Evolutionary conservation across 2,329 filamentous ascomycete genomes (phyloP).

Genomic region (Macrophomina pseudophaseolina): DNA sequence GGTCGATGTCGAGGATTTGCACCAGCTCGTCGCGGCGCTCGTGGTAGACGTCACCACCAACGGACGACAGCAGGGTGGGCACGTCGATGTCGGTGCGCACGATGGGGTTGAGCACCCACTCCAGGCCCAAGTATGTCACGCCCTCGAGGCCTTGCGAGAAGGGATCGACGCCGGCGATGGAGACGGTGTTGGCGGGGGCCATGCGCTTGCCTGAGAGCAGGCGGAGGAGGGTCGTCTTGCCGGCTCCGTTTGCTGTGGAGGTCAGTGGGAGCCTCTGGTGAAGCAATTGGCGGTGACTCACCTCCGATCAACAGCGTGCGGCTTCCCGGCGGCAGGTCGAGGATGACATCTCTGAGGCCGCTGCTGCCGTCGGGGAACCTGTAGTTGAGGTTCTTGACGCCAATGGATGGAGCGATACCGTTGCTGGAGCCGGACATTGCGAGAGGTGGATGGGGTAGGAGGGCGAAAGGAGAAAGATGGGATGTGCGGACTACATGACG

Average conservation of each 20-base stretch:
- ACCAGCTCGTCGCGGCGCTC: slow-evolving; percentile 86
- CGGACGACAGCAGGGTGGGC: slow-evolving; percentile 77
- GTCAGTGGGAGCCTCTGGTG: background rate
- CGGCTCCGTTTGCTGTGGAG: slow-evolving; percentile 80
- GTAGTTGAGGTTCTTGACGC: slow-evolving; percentile 80
- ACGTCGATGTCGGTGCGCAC: slow-evolving; percentile 96
- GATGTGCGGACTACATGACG: background rate
- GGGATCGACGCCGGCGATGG: slow-evolving; percentile 82
- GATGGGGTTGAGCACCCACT: slow-evolving; percentile 98
- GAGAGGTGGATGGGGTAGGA: background rate
- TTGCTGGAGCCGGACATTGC: slow-evolving; percentile 17
- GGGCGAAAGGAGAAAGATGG: background rate
- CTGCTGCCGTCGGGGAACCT: slow-evolving; percentile 82
- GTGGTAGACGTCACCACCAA: slow-evolving; percentile 84
- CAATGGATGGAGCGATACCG: slow-evolving; percentile 54
- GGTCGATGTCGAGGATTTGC: slow-evolving; percentile 86
- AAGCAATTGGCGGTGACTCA: slow-evolving; percentile 40
- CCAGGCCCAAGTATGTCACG: slow-evolving; percentile 94
- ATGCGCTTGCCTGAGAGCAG: slow-evolving; percentile 95
- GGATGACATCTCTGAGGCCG: slow-evolving; percentile 75
- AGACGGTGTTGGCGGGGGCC: slow-evolving; percentile 75
- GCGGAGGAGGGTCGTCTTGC: slow-evolving; percentile 94
- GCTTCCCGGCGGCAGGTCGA: slow-evolving; percentile 80
- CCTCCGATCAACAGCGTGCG: slow-evolving; percentile 91
- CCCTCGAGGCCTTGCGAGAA: slow-evolving; percentile 90